Base-by-base conservation (phyloP, 2,329 filamentous ascomycete genomes). In the Fusarium sp. region DNA sequence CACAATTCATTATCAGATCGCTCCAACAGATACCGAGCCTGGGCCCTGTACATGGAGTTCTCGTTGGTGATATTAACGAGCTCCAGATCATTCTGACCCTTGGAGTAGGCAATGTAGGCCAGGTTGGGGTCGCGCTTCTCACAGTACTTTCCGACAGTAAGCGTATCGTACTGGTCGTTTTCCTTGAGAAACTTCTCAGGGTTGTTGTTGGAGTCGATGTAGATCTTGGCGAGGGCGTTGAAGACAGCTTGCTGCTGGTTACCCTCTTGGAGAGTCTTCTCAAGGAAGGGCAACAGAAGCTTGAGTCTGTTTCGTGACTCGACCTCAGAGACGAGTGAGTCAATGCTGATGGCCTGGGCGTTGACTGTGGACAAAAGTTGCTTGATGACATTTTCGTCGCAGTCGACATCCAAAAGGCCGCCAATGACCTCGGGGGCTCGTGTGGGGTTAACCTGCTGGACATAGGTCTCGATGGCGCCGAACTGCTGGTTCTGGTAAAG, bases 401-500 rank as follows among this genome's bases (percentile, higher is more conserved):
- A 99, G 77, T 99, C 96, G 54, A 99, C 96, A 76, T 99, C 96
- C 48, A 99, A 86, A 31, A 99, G 85, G 35, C 94, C 96, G 73
- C 96, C 96, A 71, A 99, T 89, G 65, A 99, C 96, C 59, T 94
- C 92, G 8, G 96, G 96, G 8, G 97, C 96, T 74, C 96, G 87
- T 18, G 91, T 86, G 8, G 96, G 94, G 83, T 99, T 99, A 74
- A 99, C 94, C 43, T 93, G 92, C 84, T 99, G 96, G 28, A 99
- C 96, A 74, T 99, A 99, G 12, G 97, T 91, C 83, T 99, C 96
- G 70, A 99, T 99, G 2, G 96, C 97, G 84, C 97, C 94, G 88
- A 98, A 99, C 78, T 98, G 95, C 82, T 99, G 95, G 82, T 97
- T 97, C 86, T 98, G 96, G 85, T 99, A 99, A 11, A 99, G 89